Base-by-base conservation (phyloP, 148 eudicot genomes). In the Amaranthus cruentus region DNA sequence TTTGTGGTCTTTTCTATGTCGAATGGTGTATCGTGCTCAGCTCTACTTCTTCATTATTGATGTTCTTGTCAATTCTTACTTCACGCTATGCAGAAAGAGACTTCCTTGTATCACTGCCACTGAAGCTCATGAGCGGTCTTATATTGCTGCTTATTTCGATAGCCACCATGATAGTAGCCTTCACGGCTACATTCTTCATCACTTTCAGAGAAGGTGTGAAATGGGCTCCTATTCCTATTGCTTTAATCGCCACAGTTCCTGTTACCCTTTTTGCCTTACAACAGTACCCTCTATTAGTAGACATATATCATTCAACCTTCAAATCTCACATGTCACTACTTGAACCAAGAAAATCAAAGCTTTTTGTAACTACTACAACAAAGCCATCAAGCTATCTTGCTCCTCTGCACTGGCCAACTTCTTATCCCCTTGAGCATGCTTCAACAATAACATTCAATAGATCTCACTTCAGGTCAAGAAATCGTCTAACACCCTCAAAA, bases 31-130 rank as follows among this genome's bases (percentile, higher is more conserved):
- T 76, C 85, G 1, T 83, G 66, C 73, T 83, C 54, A 72, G 75
- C 21, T 76, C 85, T 1, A 68, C 82, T 13, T 66, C 77, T 44
- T 76, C 85, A 2, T 51, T 83, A 28, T 52, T 79, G 13, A 79
- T 79, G 68, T 83, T 83, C 72, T 63, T 79, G 42, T 76, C 80
- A 5, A 79, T 83, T 75, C 80, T 83, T 15, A 82, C 80, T 5
- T 79, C 82, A 0, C 77, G 80, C 6, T 83, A 79, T 67, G 81
- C 75, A 51, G 80, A 79, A 52, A 14, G 6, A 13, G 85, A 83
- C 53, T 83, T 83, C 61, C 76, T 79, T 6, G n/a, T 14, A 21
- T 76, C 82, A 10, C 54, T 83, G 56, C 85, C 85, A 3, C 14
- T 48, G 13, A 79, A 79, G 47, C 79, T 83, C 47, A 56, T 79